These are phyloP conservation scores for Linnemannia exigua DNA, from an alignment of 192 early-diverging fungal species.

Conservation along the genomic window DNA sequence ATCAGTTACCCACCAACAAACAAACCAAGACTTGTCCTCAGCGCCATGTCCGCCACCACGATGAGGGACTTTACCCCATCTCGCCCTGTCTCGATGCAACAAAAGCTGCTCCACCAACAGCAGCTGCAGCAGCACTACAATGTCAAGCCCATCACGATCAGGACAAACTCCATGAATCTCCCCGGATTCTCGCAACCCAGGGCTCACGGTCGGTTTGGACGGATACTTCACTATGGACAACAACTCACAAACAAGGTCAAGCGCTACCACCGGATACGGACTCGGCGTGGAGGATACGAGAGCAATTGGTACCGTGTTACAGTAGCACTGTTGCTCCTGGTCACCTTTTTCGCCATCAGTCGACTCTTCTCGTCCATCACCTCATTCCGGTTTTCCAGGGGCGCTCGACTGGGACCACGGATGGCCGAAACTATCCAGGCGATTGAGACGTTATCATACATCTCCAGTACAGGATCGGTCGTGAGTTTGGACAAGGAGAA, in stretches of 20 bases:
- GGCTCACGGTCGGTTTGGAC: slow-evolving; percentile 8
- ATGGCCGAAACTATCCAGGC: slow-evolving; percentile 53
- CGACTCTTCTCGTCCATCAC: slow-evolving; percentile 16
- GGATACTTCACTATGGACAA: slow-evolving; percentile 20
- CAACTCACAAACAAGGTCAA: slow-evolving; percentile 28
- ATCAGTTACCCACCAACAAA: background rate
- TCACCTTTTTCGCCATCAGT: slow-evolving; percentile 13
- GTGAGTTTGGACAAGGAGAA: slow-evolving; percentile 42
- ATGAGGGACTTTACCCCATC: slow-evolving; percentile 18
- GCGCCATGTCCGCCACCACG: background rate
- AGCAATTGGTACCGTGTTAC: slow-evolving; percentile 41
- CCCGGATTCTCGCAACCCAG: slow-evolving; percentile 37
- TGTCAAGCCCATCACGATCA: slow-evolving; percentile 54
- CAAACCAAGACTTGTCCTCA: background rate
- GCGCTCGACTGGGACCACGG: slow-evolving; percentile 21
- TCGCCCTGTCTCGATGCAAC: slow-evolving; percentile 27
- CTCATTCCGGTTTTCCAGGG: slow-evolving; percentile 10
- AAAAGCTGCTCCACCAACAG: slow-evolving; percentile 14
- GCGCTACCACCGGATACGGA: slow-evolving; percentile 45
- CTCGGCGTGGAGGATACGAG: slow-evolving; percentile 34
- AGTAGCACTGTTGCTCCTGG: background rate
- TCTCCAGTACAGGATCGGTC: slow-evolving; percentile 20
- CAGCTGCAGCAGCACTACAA: slow-evolving; percentile 34
- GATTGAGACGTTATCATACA: slow-evolving; percentile 36
- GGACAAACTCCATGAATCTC: slow-evolving; percentile 35